Evolutionary conservation across 805 yeast genomes (phyloP).

Genomic region (Kodamaea nitidulidarum): DNA sequence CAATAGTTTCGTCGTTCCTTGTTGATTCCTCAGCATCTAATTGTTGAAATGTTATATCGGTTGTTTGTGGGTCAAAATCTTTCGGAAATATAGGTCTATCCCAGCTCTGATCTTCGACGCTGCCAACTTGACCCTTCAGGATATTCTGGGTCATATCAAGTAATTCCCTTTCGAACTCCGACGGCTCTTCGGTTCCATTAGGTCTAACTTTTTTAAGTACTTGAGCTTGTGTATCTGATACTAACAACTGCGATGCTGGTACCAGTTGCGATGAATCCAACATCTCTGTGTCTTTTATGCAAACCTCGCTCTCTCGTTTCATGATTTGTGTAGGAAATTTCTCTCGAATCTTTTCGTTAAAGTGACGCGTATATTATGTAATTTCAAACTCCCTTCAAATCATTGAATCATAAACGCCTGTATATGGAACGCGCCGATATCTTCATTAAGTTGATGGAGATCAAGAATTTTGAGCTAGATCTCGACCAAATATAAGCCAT

Average conservation of each 20-base stretch:
- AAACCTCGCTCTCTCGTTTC: constrained; percentile 4
- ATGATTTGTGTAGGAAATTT: not conserved
- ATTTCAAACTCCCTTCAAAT: not conserved
- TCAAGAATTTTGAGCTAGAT: too few species aligned
- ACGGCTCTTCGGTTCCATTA: constrained; percentile 27
- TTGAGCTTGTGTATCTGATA: constrained; percentile 29
- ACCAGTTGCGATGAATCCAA: constrained; percentile 10
- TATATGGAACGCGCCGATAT: too few species aligned
- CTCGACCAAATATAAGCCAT: too few species aligned
- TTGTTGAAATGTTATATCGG: constrained; percentile 78
- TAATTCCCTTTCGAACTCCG: constrained; percentile 40
- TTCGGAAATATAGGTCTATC: constrained; percentile 55
- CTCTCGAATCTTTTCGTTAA: constrained; percentile 2
- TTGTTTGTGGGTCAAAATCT: constrained; percentile 43
- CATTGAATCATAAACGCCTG: not conserved
- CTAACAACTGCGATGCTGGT: constrained; percentile 17
- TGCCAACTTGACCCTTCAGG: constrained; percentile 14
- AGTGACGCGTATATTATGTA: constrained; percentile 5
- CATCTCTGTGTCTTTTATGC: not conserved
- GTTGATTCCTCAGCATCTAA: constrained; percentile 81
- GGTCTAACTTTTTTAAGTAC: constrained; percentile 21
- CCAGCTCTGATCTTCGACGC: constrained; percentile 39
- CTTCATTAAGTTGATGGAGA: too few species aligned
- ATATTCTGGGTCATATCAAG: constrained; percentile 32
- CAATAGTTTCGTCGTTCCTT: constrained; percentile 51